These are phyloP conservation scores for Haplographium delicatum DNA, from an alignment of 495 filamentous ascomycete species.

Conservation along the genomic window DNA sequence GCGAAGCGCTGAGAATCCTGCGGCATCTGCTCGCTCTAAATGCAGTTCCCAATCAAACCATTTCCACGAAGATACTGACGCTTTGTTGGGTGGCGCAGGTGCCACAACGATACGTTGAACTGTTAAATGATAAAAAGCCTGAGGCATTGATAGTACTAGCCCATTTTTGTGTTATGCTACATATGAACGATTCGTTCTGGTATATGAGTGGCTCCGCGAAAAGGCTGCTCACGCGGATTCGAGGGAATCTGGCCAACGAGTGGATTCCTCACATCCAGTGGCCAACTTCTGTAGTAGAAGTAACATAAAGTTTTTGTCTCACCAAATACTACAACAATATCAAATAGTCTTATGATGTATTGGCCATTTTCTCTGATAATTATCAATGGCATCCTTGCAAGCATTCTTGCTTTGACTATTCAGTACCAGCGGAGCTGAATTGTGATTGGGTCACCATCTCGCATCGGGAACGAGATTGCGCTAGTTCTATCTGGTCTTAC, in stretches of 20 bases:
- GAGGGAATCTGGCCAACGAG: conserved; percentile 26
- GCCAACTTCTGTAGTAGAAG: no score
- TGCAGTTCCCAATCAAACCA: background rate
- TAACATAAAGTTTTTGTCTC: no score
- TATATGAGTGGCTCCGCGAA: conserved; percentile 32
- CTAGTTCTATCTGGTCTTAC: no score
- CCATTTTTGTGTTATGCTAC: conserved; percentile 35
- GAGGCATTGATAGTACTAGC: conserved; percentile 35
- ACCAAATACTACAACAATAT: no score
- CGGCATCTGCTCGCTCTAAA: background rate
- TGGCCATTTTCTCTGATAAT: no score
- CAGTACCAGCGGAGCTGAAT: no score
- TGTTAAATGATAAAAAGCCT: conserved; percentile 23
- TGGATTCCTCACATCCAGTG: conserved; percentile 35
- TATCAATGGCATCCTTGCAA: no score
- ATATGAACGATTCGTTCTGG: conserved; percentile 33
- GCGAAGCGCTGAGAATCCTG: background rate
- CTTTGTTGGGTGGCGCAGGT: conserved; percentile 1
- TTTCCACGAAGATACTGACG: background rate
- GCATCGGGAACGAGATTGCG: no score
- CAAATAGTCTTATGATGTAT: no score
- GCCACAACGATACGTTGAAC: background rate
- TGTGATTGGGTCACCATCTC: no score
- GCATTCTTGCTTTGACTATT: no score
- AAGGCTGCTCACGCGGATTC: conserved; percentile 30